These are phyloP conservation scores for Beta vulgaris DNA, from an alignment of 148 eudicot species.

Conservation along the genomic window DNA sequence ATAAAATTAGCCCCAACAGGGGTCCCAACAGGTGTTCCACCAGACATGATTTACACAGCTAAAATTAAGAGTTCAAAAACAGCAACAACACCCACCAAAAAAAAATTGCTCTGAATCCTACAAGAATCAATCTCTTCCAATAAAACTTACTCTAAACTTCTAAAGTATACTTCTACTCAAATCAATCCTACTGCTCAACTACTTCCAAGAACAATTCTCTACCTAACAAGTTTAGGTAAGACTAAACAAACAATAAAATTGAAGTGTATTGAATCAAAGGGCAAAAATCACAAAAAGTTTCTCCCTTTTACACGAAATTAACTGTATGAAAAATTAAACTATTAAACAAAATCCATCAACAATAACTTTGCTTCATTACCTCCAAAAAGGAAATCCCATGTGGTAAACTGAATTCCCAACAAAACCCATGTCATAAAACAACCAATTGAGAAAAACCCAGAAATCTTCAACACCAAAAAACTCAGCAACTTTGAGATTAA, in stretches of 20 bases:
- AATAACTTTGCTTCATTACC: constrained; percentile 19
- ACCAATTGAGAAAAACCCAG: constrained; percentile 7
- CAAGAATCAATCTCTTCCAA: constrained; percentile 19
- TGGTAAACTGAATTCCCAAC: constrained; percentile 28
- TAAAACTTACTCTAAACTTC: background rate
- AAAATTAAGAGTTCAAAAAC: background rate
- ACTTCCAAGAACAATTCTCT: constrained; percentile 3
- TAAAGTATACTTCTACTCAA: constrained; percentile 8
- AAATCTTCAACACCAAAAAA: constrained; percentile 5
- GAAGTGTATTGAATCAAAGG: constrained; percentile 13
- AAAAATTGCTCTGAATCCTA: constrained; percentile 4
- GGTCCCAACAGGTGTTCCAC: constrained; percentile 55
- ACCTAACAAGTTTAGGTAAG: constrained; percentile 23
- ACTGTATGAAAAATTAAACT: background rate
- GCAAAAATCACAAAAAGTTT: constrained; percentile 13
- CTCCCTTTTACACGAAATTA: background rate
- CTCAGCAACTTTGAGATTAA: constrained; percentile 2
- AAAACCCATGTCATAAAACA: constrained; percentile 32
- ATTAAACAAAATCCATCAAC: constrained; percentile 3
- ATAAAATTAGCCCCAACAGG: constrained; percentile 61
- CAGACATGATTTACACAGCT: constrained; percentile 53
- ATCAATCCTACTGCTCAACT: constrained; percentile 23
- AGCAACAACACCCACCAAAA: background rate
- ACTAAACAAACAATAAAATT: constrained; percentile 26
- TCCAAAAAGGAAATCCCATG: constrained; percentile 34